Base-by-base conservation (phyloP, 2,329 filamentous ascomycete genomes). In the Rosellinia necatrix region DNA sequence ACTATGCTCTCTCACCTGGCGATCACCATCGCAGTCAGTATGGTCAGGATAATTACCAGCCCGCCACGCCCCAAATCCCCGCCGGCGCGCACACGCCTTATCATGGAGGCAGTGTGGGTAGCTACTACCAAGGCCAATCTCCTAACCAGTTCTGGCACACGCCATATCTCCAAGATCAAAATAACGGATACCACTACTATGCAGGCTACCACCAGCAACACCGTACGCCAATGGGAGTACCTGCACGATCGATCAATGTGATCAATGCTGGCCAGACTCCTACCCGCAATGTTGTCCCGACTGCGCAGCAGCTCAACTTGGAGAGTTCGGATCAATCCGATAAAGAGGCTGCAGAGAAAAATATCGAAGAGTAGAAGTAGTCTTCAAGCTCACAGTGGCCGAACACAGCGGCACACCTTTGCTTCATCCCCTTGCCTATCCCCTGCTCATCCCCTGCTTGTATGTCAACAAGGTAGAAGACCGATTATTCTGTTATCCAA, bases 81-180 rank as follows among this genome's bases (percentile, higher is more conserved):
- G 63, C 59, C 22, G 63, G 57, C 17, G 43, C 61, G 15, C 43
- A 62, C 15, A 64, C 56, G 13, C 60, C 64, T 0, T 63, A 59
- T 49, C 48, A 55, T 17, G 32, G 59, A 25, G 49, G 30, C 4
- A 50, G 17, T 24, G 46, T 24, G 5, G 51, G 58, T 30, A 29
- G 56, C 9, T 66, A 63, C 41, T 66, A 63, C 32, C 49, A 52
- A 13, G 35, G 9, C 29, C 54, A 50, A 24, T 46, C 49, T 22
- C 46, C 58, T 19, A 47, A 41, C 24, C 32, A 48, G 17, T 50
- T 58, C 7, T 70, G 68, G 68, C 50, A 59, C 13, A 65, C 66
- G 0, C 68, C 68, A 1, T 70, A 68, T 34, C 53, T 70, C 22
- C 60, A 65, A 21, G 68, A 69, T 27, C 64, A 63, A 10, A 53